These are phyloP conservation scores for Fusarium marasasianum DNA, from an alignment of 2,329 filamentous ascomycete species.

Conservation along the genomic window DNA sequence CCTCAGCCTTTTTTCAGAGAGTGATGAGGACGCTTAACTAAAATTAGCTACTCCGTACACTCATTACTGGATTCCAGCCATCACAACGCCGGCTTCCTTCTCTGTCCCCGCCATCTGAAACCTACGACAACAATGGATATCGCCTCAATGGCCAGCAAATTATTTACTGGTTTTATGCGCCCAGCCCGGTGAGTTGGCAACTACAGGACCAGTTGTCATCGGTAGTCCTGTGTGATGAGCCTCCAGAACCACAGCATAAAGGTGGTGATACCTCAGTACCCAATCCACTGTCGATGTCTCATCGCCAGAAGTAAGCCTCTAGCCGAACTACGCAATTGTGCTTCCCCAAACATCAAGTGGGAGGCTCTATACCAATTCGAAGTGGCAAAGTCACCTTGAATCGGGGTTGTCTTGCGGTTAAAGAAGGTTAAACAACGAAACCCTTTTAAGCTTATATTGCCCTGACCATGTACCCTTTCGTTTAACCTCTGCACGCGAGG, in stretches of 20 bases:
- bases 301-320: conserved; percentile 24
- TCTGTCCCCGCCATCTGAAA: conserved; percentile 2
- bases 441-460: conserved; percentile 43
- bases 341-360: conserved; percentile 7
- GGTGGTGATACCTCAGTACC: conserved; percentile 27
- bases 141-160: not conserved
- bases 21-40: conserved; percentile 15
- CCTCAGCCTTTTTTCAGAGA: conserved; percentile 6
- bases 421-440: conserved; percentile 10
- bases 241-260: conserved; percentile 27
- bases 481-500: conserved; percentile 8
- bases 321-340: conserved; percentile 31
- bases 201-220: not conserved
- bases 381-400: conserved; percentile 11
- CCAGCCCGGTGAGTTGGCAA: conserved; percentile 7
- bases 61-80: conserved; percentile 7
- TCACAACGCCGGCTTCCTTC: conserved; percentile 30
- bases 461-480: conserved; percentile 20
- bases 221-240: conserved; percentile 19
- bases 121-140: not conserved
- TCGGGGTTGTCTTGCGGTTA: conserved; percentile 17
- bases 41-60: conserved; percentile 29
- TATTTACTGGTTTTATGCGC: conserved; percentile 2
- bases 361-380: not conserved
- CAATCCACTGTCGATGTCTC: conserved; percentile 29